Conservation (phyloP, 805 yeast species). For the Candida coquimbonensis region DNA sequence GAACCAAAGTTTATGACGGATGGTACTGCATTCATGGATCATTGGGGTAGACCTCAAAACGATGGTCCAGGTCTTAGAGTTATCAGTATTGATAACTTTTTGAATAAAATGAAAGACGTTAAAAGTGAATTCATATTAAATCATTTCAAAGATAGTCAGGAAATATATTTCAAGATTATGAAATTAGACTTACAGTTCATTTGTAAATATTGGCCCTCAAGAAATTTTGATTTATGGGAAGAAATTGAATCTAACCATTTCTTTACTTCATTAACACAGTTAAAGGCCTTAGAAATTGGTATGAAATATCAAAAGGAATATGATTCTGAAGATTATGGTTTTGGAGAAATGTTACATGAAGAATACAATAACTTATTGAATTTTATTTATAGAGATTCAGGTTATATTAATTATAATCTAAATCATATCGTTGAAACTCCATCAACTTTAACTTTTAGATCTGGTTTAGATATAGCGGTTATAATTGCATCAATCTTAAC, state of each 20-base stretch:
- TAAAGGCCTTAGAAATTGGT: slow-evolving; percentile 61
- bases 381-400: slow-evolving; percentile 26
- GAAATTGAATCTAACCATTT: slow-evolving; percentile 72
- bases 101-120: slow-evolving; percentile 34
- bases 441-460: slow-evolving; percentile 35
- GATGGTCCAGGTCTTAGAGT: slow-evolving; percentile 90
- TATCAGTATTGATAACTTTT: slow-evolving; percentile 52
- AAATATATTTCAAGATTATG: slow-evolving; percentile 44
- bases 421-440: slow-evolving; percentile 73
- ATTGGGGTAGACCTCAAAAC: slow-evolving; percentile 94
- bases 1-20: slow-evolving; percentile 83
- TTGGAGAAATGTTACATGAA: slow-evolving; percentile 15
- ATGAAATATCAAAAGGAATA: slow-evolving; percentile 30
- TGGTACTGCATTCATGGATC: slow-evolving; percentile 50
- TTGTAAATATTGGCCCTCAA: slow-evolving; percentile 48
- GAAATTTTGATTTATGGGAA: slow-evolving; percentile 92
- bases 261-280: slow-evolving; percentile 71
- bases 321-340: slow-evolving; percentile 24
- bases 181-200: slow-evolving; percentile 68
- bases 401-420: slow-evolving; percentile 30
- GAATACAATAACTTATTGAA: slow-evolving; percentile 18
- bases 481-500: slow-evolving; percentile 39
- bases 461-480: slow-evolving; percentile 77
- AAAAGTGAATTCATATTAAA: slow-evolving; percentile 24
- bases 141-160: slow-evolving; percentile 22